Base-by-base conservation (phyloP, 2,329 filamentous ascomycete genomes). In the Aureobasidium sp. region DNA sequence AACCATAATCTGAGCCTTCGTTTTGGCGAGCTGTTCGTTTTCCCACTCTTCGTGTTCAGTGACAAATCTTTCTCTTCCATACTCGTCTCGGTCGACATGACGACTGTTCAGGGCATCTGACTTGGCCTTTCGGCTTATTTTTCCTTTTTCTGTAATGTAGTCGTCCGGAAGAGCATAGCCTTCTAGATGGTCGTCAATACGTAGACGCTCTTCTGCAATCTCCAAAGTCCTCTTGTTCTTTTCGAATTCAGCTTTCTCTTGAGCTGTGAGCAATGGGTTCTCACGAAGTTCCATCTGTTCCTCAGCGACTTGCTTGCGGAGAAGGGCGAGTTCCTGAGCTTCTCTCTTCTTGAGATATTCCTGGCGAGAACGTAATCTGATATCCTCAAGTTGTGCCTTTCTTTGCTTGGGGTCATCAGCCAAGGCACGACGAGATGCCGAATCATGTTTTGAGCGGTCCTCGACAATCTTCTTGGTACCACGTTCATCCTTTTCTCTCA, bases 21-120 rank as follows among this genome's bases (percentile, higher is more conserved):
- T 92, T 73, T 95, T 95, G 62, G 87, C 82, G 0, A 88, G 84
- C 76, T 97, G 93, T 71, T 97, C 93, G 63, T 85, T 80, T 73
- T 99, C 94, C 93, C 93, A 99, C 71, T 96, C 90, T 65, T 99
- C 92, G 66, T 96, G 89, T 73, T 99, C 94, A 0, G 92, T 96
- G 63, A 96, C 85, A 68, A 91, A 95, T 69, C 87, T 88, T 72
- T 97, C 93, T 66, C 94, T 87, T 5, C 92, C 92, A 68, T 87
- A 87, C 69, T 95, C 90, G 68, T 96, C 92, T 64, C 84, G 84
- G 65, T 97, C 92, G 3, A 96, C 87, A 68, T 96, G 93, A 56
- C 92, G 85, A 73, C 91, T 92, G 76, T 96, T 96, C 12, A 99
- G 81, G 0, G 90, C 90, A 27, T 95, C 90, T 66, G 94, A 85